Evolutionary conservation across 2,329 filamentous ascomycete genomes (phyloP), one percentile per base, ranked within the genome.

Genomic region (Ascochyta rabiei): DNA sequence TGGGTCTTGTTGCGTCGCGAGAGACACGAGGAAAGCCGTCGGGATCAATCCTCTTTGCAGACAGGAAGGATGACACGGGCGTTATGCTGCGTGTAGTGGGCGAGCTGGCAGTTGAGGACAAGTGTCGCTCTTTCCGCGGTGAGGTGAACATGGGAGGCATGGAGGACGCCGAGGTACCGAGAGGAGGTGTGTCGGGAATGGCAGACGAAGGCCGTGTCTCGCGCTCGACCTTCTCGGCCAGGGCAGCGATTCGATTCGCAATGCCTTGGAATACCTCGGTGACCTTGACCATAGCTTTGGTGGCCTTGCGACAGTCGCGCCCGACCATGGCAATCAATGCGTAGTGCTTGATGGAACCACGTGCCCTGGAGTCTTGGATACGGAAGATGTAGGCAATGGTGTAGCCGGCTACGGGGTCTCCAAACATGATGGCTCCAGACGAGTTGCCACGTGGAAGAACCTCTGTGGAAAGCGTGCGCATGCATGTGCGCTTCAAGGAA

Each of bases 311-410:
- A 51, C 83, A 80, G 53, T 85, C 82, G 51, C 80, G 81, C 2
- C 82, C 82, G 5, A 81, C 82, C 48, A 85, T 76, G 12, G 82
- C 83, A 46, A 85, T 77, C 24, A 86, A 75, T 2, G 83, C 83
- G 69, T 86, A 86, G 33, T 79, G 82, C 49, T 83, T 79, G 54
- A 80, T 77, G 54, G 81, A 79, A 31, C 83, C 83, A 50, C 83
- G 81, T 9, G 83, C 82, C 68, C 83, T 80, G 15, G 82, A 82
- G 62, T 86, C 83, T 13, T 81, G 80, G 16, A 86, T 77, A 39
- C 82, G 82, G 69, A 86, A 86, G 35, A 84, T 79, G 65, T 84
- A 85, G 37, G 83, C 82, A 47, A 85, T 82, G 16, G 83, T 85
- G 71, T 85, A 84, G 47, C 83, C 83, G 6, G 81, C 77, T 18